phyloP scores from a whole-genome alignment of 176 grass and related monocot species.

The Rhynchospora tenuis region DNA sequence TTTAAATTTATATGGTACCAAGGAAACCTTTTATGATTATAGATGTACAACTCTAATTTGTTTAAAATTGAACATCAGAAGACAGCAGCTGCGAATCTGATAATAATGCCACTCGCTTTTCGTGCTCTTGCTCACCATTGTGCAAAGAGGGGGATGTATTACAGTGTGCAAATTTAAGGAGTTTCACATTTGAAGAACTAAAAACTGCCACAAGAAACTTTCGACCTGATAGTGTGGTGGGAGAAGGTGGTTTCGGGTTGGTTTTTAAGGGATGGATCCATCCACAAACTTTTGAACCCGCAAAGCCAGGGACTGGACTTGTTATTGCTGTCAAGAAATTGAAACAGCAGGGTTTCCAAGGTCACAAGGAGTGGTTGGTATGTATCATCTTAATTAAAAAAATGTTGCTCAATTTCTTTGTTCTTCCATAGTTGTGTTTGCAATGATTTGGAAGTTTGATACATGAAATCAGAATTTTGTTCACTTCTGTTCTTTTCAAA shows the following conservation, averaged over 20 bases:
- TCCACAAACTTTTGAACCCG: too few species aligned
- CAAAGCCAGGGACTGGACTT: too few species aligned
- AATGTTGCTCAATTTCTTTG: background rate
- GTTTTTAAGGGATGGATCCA: slow-evolving; percentile 54
- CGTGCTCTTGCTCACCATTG: background rate
- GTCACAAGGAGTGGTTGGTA: too few species aligned
- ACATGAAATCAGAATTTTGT: background rate
- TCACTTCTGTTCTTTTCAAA: background rate
- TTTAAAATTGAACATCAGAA: background rate
- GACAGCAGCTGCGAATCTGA: background rate
- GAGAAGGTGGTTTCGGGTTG: slow-evolving; percentile 65
- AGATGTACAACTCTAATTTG: background rate
- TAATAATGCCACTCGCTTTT: background rate
- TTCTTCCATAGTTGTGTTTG: background rate
- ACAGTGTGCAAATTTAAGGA: slow-evolving; percentile 22
- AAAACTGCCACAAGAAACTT: slow-evolving; percentile 45
- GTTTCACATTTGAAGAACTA: slow-evolving; percentile 38
- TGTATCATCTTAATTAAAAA: too few species aligned
- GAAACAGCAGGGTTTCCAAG: too few species aligned
- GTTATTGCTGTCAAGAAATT: too few species aligned
- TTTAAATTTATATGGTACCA: too few species aligned
- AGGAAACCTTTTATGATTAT: too few species aligned
- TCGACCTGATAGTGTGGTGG: slow-evolving; percentile 40
- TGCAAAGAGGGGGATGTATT: background rate
- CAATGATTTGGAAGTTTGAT: background rate